A percentile compares a stretch with the other conserved stretches of the same genome.
Conservation (phyloP, 257 asterid genomes). For the Ballota nigra region DNA sequence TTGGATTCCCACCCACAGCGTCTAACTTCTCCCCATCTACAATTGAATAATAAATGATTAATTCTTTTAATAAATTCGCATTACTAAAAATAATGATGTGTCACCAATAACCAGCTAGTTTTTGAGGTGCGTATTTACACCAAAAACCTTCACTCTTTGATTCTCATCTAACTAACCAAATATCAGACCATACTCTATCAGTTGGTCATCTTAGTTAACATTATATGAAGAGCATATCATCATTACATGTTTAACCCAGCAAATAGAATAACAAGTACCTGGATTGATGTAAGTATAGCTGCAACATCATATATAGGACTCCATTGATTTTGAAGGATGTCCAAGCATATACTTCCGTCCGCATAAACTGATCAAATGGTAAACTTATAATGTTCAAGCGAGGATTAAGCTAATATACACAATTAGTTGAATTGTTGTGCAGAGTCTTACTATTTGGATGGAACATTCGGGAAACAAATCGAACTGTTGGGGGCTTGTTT, state of each 20-base stretch:
- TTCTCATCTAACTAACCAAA: background rate
- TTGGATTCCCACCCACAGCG: background rate
- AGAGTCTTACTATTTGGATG: constrained; percentile 91
- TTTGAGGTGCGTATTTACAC: background rate
- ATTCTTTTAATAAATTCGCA: background rate
- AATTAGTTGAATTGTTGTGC: background rate
- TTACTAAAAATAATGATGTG: background rate
- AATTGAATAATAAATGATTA: background rate
- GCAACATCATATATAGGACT: constrained; percentile 95
- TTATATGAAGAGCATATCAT: background rate
- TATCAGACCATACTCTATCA: background rate
- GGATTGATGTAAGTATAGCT: constrained; percentile 86
- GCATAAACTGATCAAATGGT: constrained; percentile 64
- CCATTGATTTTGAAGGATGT: constrained; percentile 96
- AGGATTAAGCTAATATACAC: constrained; percentile 7
- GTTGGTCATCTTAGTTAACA: background rate
- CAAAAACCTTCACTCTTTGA: background rate
- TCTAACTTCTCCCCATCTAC: background rate
- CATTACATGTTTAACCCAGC: background rate
- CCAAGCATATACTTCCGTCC: constrained; percentile 93
- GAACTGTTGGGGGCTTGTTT: constrained; percentile 92
- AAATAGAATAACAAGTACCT: constrained; percentile 53
- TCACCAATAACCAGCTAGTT: background rate
- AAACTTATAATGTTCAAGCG: constrained; percentile 16
- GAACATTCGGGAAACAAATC: constrained; percentile 91